These are phyloP conservation scores for Tolypocladium endophyticum DNA, from an alignment of 2,329 filamentous ascomycete species.

Conservation along the genomic window DNA sequence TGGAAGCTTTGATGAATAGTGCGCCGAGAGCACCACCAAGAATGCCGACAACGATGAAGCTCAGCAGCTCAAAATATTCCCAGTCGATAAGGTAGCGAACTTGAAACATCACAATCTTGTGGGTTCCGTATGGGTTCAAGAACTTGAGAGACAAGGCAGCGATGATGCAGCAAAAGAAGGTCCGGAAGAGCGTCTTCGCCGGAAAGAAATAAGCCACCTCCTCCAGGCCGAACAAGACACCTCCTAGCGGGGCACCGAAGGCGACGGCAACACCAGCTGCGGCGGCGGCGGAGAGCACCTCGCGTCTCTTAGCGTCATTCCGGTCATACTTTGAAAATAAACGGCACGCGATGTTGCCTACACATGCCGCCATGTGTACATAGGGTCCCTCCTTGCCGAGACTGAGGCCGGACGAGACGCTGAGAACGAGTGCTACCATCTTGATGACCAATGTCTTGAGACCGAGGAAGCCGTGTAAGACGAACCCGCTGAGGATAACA, in stretches of 20 bases:
- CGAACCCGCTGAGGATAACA: slow-evolving; percentile 95
- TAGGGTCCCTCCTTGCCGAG: slow-evolving; percentile 92
- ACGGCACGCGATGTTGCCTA: slow-evolving; percentile 90
- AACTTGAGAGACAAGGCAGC: slow-evolving; percentile 90
- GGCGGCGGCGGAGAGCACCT: slow-evolving; percentile 86
- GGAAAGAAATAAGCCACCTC: slow-evolving; percentile 98
- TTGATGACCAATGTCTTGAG: slow-evolving; percentile 81
- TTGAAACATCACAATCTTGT: slow-evolving; percentile 94
- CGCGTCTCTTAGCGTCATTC: slow-evolving; percentile 89
- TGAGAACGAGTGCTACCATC: slow-evolving; percentile 70
- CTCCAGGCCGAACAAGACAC: slow-evolving; percentile 86
- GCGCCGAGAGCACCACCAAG: slow-evolving; percentile 79
- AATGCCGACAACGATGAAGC: slow-evolving; percentile 77
- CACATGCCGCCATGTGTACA: slow-evolving; percentile 92
- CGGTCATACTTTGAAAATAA: slow-evolving; percentile 89
- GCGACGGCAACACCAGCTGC: slow-evolving; percentile 89
- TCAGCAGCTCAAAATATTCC: slow-evolving; percentile 82
- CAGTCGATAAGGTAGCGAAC: slow-evolving; percentile 86
- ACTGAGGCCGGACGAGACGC: slow-evolving; percentile 85
- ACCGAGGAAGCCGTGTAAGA: slow-evolving; percentile 90
- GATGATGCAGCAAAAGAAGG: slow-evolving; percentile 95
- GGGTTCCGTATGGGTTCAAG: slow-evolving; percentile 87
- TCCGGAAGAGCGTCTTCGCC: slow-evolving; percentile 91
- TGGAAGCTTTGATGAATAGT: slow-evolving; percentile 91
- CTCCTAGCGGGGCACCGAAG: slow-evolving; percentile 79